Evolutionary conservation across 2,329 filamentous ascomycete species (phyloP).

Genomic region (Karstenula rhodostoma): DNA sequence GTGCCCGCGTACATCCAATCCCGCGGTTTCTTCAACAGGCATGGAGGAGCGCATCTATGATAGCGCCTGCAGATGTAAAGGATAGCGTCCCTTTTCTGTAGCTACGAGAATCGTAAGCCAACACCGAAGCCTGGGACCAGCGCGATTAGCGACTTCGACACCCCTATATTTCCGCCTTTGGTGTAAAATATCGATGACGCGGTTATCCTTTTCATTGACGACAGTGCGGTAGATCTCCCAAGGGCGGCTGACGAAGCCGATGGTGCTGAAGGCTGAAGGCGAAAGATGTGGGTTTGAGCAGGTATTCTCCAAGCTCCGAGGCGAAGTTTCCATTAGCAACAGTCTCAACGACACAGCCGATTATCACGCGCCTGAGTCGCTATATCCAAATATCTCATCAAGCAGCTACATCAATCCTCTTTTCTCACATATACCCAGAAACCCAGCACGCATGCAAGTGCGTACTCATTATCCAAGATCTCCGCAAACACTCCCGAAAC

Average conservation of each 20-base stretch:
- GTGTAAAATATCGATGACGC: slow-evolving; percentile 48
- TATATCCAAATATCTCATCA: too few relatives aligned
- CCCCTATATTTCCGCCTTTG: slow-evolving; percentile 53
- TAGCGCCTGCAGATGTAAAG: not conserved
- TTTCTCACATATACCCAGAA: too few relatives aligned
- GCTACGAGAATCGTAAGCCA: not conserved
- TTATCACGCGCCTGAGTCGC: not conserved
- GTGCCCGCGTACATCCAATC: not conserved
- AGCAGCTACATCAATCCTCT: too few relatives aligned
- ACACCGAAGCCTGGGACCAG: slow-evolving; percentile 49
- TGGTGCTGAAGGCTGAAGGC: slow-evolving; percentile 39
- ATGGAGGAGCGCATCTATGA: not conserved
- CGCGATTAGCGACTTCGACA: slow-evolving; percentile 49
- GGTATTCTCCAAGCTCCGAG: not conserved
- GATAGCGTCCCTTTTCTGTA: not conserved
- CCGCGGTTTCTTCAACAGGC: not conserved
- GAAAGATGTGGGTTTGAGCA: slow-evolving; percentile 51
- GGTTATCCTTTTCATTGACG: slow-evolving; percentile 15
- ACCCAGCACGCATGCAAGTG: too few relatives aligned
- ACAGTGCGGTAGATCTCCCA: slow-evolving; percentile 49
- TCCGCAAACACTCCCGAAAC: not conserved
- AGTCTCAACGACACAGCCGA: not conserved
- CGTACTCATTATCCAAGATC: not conserved
- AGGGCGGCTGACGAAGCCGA: slow-evolving; percentile 47
- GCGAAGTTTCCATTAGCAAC: not conserved